These are phyloP conservation scores for Hortiboletus flavorubellus DNA, from an alignment of 768 basidiomycete genomes.

Conservation along the genomic window DNA sequence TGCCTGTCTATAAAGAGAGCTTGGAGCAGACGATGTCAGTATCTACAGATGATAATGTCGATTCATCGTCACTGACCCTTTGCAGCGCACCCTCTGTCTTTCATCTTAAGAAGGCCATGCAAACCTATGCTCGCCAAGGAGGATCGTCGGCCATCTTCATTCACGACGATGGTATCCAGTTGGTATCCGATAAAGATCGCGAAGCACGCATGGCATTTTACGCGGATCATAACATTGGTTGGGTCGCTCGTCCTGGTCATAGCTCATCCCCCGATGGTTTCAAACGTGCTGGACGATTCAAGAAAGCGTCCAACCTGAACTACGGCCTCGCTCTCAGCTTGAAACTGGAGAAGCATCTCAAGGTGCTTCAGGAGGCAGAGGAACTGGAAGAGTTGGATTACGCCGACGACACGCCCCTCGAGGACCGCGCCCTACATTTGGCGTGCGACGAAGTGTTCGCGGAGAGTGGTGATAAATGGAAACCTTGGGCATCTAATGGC, in stretches of 20 bases:
- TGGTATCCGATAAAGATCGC: conserved; percentile 44
- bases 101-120: conserved; percentile 59
- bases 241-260: conserved; percentile 56
- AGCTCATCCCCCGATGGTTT: conserved; percentile 17
- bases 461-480: conserved; percentile 55
- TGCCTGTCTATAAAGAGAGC: conserved; percentile 89
- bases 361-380: conserved; percentile 42
- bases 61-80: background rate
- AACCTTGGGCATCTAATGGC: conserved; percentile 76
- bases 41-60: background rate
- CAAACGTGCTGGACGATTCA: conserved; percentile 74
- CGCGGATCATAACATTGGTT: conserved; percentile 55
- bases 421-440: conserved; percentile 68
- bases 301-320: conserved; percentile 93
- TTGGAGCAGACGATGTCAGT: conserved; percentile 78
- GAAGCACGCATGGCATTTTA: conserved; percentile 51
- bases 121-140: conserved; percentile 63
- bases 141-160: conserved; percentile 56
- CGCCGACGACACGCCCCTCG: conserved; percentile 46
- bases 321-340: conserved; percentile 54
- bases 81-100: conserved; percentile 64
- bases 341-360: conserved; percentile 34
- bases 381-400: conserved; percentile 34
- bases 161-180: conserved; percentile 61
- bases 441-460: conserved; percentile 72